These are phyloP conservation scores for Colletotrichum incanum DNA, from an alignment of 2,329 filamentous ascomycete genomes.

Conservation along the genomic window DNA sequence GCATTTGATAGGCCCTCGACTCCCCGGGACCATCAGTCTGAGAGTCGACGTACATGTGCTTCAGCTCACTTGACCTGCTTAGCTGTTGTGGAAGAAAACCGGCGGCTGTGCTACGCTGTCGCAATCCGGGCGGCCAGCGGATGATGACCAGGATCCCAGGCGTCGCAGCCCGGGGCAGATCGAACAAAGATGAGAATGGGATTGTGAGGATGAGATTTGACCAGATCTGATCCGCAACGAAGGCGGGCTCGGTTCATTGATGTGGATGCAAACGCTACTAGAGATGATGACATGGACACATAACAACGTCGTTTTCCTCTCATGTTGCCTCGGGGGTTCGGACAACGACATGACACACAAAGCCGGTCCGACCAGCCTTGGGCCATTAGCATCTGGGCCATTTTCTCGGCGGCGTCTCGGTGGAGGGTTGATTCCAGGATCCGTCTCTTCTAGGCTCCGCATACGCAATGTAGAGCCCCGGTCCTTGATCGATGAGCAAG, in stretches of 20 bases:
- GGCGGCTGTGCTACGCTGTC: constrained; percentile 16
- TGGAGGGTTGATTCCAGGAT: constrained; percentile 1
- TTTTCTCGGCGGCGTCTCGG: constrained; percentile 4
- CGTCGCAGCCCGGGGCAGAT: not conserved
- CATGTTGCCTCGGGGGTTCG: constrained; percentile 52
- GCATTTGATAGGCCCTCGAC: constrained; percentile 44
- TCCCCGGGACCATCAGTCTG: constrained; percentile 37
- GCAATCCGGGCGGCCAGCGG: not conserved
- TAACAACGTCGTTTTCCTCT: constrained; percentile 10
- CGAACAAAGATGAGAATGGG: constrained; percentile 15
- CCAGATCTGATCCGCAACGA: constrained; percentile 10
- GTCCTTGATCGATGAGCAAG: constrained; percentile 23
- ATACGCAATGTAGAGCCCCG: constrained; percentile 10
- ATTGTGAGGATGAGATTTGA: constrained; percentile 24
- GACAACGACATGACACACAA: constrained; percentile 57
- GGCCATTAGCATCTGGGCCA: constrained; percentile 48
- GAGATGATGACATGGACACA: constrained; percentile 24
- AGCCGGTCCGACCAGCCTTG: constrained; percentile 44
- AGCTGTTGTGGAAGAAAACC: constrained; percentile 9
- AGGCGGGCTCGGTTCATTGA: constrained; percentile 19
- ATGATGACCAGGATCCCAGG: not conserved
- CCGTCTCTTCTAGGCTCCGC: constrained; percentile 3
- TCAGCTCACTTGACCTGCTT: constrained; percentile 50
- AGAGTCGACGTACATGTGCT: constrained; percentile 49
- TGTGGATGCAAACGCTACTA: constrained; percentile 20